Conservation (phyloP, 495 filamentous ascomycete genomes). For the Copromyces sp. region DNA sequence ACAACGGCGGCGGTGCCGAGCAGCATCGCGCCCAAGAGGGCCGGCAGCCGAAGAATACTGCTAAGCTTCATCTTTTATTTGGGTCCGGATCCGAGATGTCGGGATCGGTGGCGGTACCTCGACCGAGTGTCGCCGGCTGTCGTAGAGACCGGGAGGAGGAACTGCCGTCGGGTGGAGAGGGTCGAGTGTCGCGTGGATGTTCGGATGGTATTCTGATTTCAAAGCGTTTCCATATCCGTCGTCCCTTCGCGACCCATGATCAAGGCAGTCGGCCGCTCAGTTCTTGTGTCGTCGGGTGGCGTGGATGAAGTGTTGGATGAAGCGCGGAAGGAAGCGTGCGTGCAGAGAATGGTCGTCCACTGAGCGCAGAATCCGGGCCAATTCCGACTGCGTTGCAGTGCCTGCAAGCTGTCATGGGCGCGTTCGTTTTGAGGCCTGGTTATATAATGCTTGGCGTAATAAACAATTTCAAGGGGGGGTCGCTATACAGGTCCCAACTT, state of each 20-base stretch:
- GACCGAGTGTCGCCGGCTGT: neutral
- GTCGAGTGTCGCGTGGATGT: neutral
- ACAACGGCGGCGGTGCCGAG: constrained; percentile 30
- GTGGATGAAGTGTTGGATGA: neutral
- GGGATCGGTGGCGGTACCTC: neutral
- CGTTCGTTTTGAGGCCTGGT: neutral
- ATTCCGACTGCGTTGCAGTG: neutral
- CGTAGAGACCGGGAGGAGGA: neutral
- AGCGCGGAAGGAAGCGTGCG: neutral
- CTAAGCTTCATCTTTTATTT: constrained; percentile 28
- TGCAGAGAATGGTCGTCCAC: neutral
- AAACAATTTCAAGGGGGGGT: too few relatives aligned
- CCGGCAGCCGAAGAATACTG: constrained; percentile 26
- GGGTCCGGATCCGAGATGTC: neutral
- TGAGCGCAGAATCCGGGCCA: neutral
- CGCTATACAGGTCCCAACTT: too few relatives aligned
- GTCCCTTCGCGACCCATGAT: neutral
- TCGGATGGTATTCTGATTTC: neutral
- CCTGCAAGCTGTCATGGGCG: neutral
- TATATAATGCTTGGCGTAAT: neutral
- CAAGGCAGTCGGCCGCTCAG: neutral
- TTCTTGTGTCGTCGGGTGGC: neutral
- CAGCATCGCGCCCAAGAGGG: constrained; percentile 33
- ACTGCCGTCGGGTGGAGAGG: neutral
- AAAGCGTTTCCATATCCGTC: neutral